Percentiles rank a stretch among this genome's conserved stretches.
phyloP scores from a whole-genome alignment of 1,284 basidiomycete genomes.

The Malassezia sympodialis region DNA sequence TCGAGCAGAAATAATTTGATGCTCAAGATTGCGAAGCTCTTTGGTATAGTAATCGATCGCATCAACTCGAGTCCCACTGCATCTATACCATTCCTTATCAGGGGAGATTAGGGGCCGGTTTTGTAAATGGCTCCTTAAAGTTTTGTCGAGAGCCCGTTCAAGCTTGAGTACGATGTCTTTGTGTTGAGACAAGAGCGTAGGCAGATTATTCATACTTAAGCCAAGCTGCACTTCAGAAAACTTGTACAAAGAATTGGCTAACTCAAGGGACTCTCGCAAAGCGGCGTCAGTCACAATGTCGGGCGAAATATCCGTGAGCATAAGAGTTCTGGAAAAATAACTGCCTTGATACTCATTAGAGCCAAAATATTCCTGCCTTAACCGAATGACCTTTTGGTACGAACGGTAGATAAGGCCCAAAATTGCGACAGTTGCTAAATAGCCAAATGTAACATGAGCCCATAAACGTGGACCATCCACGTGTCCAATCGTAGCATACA shows the following conservation, averaged over 20 bases:
- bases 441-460: slow-evolving; percentile 46
- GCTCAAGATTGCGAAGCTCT: slow-evolving; percentile 36
- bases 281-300: slow-evolving; percentile 56
- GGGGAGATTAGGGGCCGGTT: not conserved
- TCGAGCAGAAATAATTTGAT: slow-evolving; percentile 50
- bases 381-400: slow-evolving; percentile 36
- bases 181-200: slow-evolving; percentile 70
- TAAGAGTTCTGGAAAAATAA: slow-evolving; percentile 58
- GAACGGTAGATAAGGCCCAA: slow-evolving; percentile 37
- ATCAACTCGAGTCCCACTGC: slow-evolving; percentile 58
- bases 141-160: slow-evolving; percentile 63
- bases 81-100: slow-evolving; percentile 46
- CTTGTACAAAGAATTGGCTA: slow-evolving; percentile 60
- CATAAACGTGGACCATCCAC: slow-evolving; percentile 38
- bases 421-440: slow-evolving; percentile 33
- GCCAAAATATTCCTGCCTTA: slow-evolving; percentile 41
- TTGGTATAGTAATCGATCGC: slow-evolving; percentile 35
- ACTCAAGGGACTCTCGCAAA: slow-evolving; percentile 60
- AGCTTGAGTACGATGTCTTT: slow-evolving; percentile 74
- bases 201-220: slow-evolving; percentile 62
- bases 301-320: slow-evolving; percentile 60
- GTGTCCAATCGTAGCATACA: slow-evolving; percentile 34
- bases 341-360: slow-evolving; percentile 39
- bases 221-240: slow-evolving; percentile 74
- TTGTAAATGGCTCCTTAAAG: not conserved